Evolutionary conservation across 208 protist genomes (phyloP).

Genomic region (Leishmania gerbilli): DNA sequence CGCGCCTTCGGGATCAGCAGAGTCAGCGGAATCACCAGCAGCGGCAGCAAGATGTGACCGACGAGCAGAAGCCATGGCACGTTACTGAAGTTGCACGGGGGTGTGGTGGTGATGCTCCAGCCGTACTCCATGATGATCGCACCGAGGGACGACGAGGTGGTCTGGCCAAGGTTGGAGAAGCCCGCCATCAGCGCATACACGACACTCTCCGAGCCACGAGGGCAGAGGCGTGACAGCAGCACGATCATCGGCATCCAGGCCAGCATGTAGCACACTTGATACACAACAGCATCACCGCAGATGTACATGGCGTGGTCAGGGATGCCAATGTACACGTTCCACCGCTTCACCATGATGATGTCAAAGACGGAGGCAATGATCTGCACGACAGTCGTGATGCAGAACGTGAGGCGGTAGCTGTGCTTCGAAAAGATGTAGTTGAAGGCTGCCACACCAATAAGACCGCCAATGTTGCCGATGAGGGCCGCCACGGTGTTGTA

Average conservation of each 20-base stretch:
- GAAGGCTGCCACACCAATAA: conserved; percentile 57
- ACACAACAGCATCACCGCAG: conserved; percentile 56
- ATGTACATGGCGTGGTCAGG: conserved; percentile 70
- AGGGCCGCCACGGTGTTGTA: conserved; percentile 53
- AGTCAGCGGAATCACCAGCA: conserved; percentile 56
- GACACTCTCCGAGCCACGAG: conserved; percentile 71
- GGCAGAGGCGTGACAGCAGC: conserved; percentile 81
- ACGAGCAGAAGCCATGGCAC: conserved; percentile 61
- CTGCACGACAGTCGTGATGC: conserved; percentile 47
- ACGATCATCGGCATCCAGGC: conserved; percentile 75
- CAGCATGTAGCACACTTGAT: conserved; percentile 67
- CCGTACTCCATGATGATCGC: conserved; percentile 62
- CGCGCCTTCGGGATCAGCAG: conserved; percentile 63
- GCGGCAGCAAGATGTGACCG: conserved; percentile 52
- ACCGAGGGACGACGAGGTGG: conserved; percentile 41
- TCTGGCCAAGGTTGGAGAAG: conserved; percentile 75
- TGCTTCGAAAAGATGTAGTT: conserved; percentile 54
- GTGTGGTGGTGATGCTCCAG: conserved; percentile 39
- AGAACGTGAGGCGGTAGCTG: conserved; percentile 57
- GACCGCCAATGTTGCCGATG: conserved; percentile 46
- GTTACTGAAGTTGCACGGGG: conserved; percentile 74
- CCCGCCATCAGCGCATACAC: conserved; percentile 81
- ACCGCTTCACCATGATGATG: conserved; percentile 70
- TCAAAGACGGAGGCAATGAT: conserved; percentile 57
- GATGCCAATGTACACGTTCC: conserved; percentile 53